phyloP scores from a whole-genome alignment of 2,329 filamentous ascomycete genomes.

The Talaromyces amestolkiae region DNA sequence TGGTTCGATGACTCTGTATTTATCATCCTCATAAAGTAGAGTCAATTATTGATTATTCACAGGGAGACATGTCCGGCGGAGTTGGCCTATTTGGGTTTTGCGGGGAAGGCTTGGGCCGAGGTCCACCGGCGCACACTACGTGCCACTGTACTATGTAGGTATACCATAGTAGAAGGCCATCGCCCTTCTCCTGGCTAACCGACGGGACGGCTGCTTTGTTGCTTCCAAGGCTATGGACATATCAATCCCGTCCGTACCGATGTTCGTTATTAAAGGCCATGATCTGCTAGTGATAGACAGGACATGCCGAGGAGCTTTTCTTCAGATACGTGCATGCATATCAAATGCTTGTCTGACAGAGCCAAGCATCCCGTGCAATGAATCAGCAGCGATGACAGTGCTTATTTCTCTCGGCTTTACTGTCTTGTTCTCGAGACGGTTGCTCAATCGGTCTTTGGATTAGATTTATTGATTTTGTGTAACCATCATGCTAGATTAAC shows the following conservation, averaged over 20 bases:
- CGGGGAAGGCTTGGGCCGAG: constrained; percentile 17
- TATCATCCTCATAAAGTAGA: not conserved
- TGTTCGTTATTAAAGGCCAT: not conserved
- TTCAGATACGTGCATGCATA: not conserved
- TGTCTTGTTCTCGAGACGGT: not conserved
- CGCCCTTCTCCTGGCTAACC: not conserved
- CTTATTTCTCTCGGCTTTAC: not conserved
- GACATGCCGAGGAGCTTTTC: not conserved
- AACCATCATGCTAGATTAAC: not conserved
- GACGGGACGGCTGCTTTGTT: not conserved
- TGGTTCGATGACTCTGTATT: not conserved
- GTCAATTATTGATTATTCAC: not conserved
- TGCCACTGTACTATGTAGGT: too few species aligned
- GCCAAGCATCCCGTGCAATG: not conserved
- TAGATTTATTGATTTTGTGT: not conserved
- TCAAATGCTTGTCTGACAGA: not conserved
- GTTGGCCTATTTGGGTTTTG: constrained; percentile 2
- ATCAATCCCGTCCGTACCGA: not conserved
- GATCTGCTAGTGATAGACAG: not conserved
- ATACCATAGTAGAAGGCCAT: not conserved
- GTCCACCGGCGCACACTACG: not conserved
- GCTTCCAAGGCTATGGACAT: not conserved
- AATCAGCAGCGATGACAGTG: not conserved
- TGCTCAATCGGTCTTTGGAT: not conserved
- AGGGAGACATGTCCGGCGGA: not conserved